Evolutionary conservation across 2,329 filamentous ascomycete genomes (phyloP), one percentile per base, ranked within the genome.

Genomic region (Scedosporium apiospermum): DNA sequence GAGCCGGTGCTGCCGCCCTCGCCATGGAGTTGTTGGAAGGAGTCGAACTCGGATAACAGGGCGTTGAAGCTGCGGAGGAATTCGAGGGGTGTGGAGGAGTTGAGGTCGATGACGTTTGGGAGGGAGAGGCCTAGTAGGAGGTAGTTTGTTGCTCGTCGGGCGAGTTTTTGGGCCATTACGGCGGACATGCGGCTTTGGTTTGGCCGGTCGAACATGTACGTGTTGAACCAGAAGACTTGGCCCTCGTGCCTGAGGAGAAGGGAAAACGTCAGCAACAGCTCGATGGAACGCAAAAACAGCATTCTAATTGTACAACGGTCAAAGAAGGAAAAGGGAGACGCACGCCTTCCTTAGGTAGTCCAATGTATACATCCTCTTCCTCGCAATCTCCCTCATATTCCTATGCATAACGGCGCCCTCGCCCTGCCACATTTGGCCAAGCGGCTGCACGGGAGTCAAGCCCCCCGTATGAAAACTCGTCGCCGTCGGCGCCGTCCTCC

Each of bases 171-270:
- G 3, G 86, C 79, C 64, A 96, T 90, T 71, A 96, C 93, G 71
- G 91, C 96, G 57, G 93, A 88, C 78, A 97, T 88, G 70, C 88
- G 87, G 60, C 83, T 79, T 41, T 98, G 82, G 73, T 96, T 91
- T 34, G 84, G 75, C 69, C 91, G 89, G 67, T 92, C 90, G 75
- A 96, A 96, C 71, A 96, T 89, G 65, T 96, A 85, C 0, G 95
- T 97, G 76, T 97, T 97, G 80, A 98, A 97, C 93, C 95, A 98
- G 78, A 96, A 98, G 51, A 96, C 87, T 64, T 91, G 88, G 65
- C 93, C 93, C 76, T 97, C 92, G 72, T 99, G 93, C 30, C 91
- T 96, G 72, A 60, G 62, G 62, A 5, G 44, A 55, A 16, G 6
- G 2, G 26, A 21, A n/a, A 58, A 66, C n/a, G 18, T 23, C 51